A percentile compares a stretch with the other conserved stretches of the same genome.
These are phyloP conservation scores for Kernera saxatilis DNA, from an alignment of 345 rosid genomes.

Conservation along the genomic window DNA sequence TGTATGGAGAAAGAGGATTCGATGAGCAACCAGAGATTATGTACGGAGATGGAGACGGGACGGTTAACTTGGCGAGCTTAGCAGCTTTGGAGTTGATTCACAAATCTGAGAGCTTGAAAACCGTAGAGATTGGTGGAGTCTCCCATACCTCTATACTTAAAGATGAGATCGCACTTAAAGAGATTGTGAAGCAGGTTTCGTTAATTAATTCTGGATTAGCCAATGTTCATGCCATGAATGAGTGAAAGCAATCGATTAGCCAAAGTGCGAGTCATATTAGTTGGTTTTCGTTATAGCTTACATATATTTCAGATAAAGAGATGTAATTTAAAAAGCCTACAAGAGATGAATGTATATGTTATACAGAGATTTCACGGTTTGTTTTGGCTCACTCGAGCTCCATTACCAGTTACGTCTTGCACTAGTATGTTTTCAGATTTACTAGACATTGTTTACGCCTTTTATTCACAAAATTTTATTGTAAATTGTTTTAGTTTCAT, in stretches of 20 bases:
- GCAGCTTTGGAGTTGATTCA: constrained; percentile 42
- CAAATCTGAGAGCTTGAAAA: constrained; percentile 39
- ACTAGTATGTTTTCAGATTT: too few relatives aligned
- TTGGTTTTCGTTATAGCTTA: neutral
- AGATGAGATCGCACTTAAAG: constrained; percentile 40
- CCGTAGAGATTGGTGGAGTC: constrained; percentile 38
- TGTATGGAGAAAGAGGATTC: constrained; percentile 49
- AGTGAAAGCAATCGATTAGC: neutral
- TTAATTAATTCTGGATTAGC: constrained; percentile 35
- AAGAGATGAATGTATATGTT: too few relatives aligned
- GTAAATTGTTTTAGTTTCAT: too few relatives aligned
- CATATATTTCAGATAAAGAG: neutral
- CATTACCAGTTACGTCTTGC: too few relatives aligned
- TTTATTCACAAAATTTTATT: too few relatives aligned
- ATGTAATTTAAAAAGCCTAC: neutral
- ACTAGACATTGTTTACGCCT: too few relatives aligned
- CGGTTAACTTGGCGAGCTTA: constrained; percentile 68
- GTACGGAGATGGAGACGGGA: constrained; percentile 90
- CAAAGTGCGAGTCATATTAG: too few relatives aligned
- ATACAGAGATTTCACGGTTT: too few relatives aligned
- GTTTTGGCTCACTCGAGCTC: too few relatives aligned
- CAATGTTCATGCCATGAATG: neutral
- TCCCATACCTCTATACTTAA: constrained; percentile 60
- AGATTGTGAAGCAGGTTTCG: constrained; percentile 43
- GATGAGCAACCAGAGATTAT: constrained; percentile 53